phyloP scores from a whole-genome alignment of 108 stramenopile species.

The Skeletonema grethae region DNA sequence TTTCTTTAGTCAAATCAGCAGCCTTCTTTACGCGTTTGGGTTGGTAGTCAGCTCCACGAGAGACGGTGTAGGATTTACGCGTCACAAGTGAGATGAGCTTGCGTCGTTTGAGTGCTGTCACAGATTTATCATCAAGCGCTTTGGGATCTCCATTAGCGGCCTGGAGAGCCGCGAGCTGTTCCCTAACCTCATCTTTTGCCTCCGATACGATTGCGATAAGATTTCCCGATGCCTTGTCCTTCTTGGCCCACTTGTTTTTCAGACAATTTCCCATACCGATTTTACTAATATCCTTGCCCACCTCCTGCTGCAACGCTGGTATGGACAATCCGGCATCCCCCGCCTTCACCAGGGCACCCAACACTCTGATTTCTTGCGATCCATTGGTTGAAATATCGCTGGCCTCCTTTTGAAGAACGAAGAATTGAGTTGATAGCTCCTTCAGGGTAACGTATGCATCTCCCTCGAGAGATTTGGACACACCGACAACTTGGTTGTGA shows the following conservation, averaged over 20 bases:
- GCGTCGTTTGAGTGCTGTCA: slow-evolving; percentile 60
- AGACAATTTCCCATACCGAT: slow-evolving; percentile 95
- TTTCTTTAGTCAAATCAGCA: slow-evolving; percentile 97
- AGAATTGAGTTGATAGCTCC: slow-evolving; percentile 64
- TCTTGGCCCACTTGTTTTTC: slow-evolving; percentile 93
- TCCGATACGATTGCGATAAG: slow-evolving; percentile 59
- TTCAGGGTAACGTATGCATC: slow-evolving; percentile 81
- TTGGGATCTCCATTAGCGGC: slow-evolving; percentile 50
- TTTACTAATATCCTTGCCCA: slow-evolving; percentile 87
- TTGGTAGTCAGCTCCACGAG: slow-evolving; percentile 82
- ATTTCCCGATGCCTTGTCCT: slow-evolving; percentile 67
- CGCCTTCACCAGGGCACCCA: slow-evolving; percentile 69
- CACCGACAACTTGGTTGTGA: slow-evolving; percentile 83
- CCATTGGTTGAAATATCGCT: slow-evolving; percentile 71
- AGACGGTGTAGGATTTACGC: slow-evolving; percentile 86
- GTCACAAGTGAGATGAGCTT: slow-evolving; percentile 79
- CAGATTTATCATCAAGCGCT: slow-evolving; percentile 52
- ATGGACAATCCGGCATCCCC: slow-evolving; percentile 57
- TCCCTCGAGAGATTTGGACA: slow-evolving; percentile 80
- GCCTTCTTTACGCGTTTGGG: slow-evolving; percentile 88
- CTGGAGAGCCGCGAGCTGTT: slow-evolving; percentile 46
- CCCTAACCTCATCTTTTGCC: slow-evolving; percentile 66
- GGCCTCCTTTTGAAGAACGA: slow-evolving; percentile 76
- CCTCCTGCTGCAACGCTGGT: slow-evolving; percentile 62
- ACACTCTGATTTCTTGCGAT: slow-evolving; percentile 84